Evolutionary conservation across 2,329 filamentous ascomycete genomes (phyloP), one percentile per base, ranked within the genome.

Genomic region (Aspergillus felis): DNA sequence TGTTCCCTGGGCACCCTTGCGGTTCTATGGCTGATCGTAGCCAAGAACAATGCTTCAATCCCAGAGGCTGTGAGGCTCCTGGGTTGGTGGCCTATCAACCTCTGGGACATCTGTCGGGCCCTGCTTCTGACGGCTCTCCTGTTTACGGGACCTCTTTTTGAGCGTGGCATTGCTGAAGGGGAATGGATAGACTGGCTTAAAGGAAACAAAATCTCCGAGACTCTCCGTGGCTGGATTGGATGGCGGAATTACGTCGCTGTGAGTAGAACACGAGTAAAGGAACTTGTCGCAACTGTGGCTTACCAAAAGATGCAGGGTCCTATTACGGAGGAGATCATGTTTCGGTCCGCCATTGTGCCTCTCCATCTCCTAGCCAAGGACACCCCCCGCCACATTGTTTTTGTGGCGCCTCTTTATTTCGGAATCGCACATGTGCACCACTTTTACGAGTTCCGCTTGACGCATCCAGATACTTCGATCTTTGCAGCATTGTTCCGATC

Each of bases 401-500:
- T 96, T 76, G 78, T 91, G 10, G 90, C 91, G 1, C 93, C 93
- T 6, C 78, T 97, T 10, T 88, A 96, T 72, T 97, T 97, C 71
- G 93, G 93, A 53, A 86, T 96, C 48, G 92, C 94, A 7, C 94
- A 99, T 76, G 76, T 96, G 50, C 93, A 99, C 76, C 94, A 99
- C 76, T 91, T 96, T 73, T 96, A 96, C 78, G 94, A 97, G 76
- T 96, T 96, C 75, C 84, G 89, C 56, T 80, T 96, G 57, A 90
- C 89, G 1, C 86, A 95, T 66, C 90, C 91, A 8, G 80, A 85
- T 61, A 86, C 88, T 1, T 84, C 90, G 0, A 69, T 87, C 12
- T 63, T 81, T 1, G 80, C 84, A 1, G 86, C 88, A 6, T 68
- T 94, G 5, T 70, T 89, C 28, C 86, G 91, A 51, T 91, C 91